Conservation (phyloP, 805 yeast species). For the Danielozyma ontarioensis region DNA sequence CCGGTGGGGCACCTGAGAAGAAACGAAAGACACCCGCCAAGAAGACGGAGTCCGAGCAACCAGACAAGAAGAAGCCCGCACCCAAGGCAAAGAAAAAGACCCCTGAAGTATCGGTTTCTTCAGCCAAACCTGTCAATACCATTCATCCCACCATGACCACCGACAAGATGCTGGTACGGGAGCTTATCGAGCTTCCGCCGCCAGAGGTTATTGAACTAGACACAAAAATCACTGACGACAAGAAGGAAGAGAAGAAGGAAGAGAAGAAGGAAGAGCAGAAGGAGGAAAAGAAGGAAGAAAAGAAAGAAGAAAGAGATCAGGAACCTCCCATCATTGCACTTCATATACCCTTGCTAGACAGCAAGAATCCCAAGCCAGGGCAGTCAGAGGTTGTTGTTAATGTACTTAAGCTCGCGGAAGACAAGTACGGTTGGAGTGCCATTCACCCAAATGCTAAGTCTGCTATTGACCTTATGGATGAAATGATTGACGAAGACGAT, state of each 20-base stretch:
- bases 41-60: constrained; percentile 7
- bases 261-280: constrained; percentile 4
- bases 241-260: constrained; percentile 1
- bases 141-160: constrained; percentile 19
- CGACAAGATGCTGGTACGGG: constrained; percentile 9
- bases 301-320: constrained; percentile 7
- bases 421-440: constrained; percentile 74
- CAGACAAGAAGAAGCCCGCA: constrained; percentile 3
- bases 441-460: constrained; percentile 64
- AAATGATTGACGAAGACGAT: constrained; percentile 45
- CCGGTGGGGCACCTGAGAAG: constrained; percentile 6
- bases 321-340: constrained; percentile 48
- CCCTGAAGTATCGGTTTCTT: constrained; percentile 10
- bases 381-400: constrained; percentile 64
- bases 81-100: constrained; percentile 14
- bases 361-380: constrained; percentile 48
- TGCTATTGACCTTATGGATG: constrained; percentile 49
- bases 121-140: constrained; percentile 7
- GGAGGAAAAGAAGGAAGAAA: constrained; percentile 7
- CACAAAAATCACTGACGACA: not conserved
- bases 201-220: constrained; percentile 13
- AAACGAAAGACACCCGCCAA: constrained; percentile 5
- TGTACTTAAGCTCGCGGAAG: constrained; percentile 70
- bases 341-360: constrained; percentile 46
- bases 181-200: constrained; percentile 8